A percentile compares a stretch with the other conserved stretches of the same genome.
Evolutionary conservation across 2,329 filamentous ascomycete genomes (phyloP).

Genomic region (Trichoderma citrinoviride): DNA sequence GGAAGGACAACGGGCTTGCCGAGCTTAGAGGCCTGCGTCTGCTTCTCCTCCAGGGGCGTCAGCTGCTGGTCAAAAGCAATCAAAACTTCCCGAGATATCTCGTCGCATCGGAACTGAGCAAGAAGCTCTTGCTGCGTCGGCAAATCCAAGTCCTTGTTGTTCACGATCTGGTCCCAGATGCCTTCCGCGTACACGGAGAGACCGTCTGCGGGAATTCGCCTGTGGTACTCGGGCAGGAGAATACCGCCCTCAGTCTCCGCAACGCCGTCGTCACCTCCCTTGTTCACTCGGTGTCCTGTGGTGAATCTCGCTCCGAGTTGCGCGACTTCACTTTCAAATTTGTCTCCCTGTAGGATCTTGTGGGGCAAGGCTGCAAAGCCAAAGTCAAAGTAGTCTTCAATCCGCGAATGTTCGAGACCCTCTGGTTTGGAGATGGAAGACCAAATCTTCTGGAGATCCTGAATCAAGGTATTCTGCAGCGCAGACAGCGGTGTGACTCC

Average conservation of each 20-base stretch:
- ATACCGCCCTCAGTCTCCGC: conserved; percentile 75
- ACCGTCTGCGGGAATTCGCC: conserved; percentile 94
- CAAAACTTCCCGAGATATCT: conserved; percentile 88
- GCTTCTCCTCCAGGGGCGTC: conserved; percentile 78
- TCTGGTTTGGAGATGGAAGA: conserved; percentile 85
- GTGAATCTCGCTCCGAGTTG: conserved; percentile 79
- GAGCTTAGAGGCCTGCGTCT: conserved; percentile 69
- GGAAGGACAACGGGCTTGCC: conserved; percentile 72
- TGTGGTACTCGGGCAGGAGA: conserved; percentile 91
- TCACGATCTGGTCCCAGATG: conserved; percentile 97
- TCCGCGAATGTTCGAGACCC: conserved; percentile 81
- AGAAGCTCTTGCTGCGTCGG: conserved; percentile 96
- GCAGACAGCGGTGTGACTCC: conserved; percentile 88
- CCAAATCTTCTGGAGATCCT: conserved; percentile 92
- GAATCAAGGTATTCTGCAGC: conserved; percentile 82
- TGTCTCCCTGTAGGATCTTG: conserved; percentile 92
- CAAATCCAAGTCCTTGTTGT: conserved; percentile 96
- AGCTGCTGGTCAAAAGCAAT: conserved; percentile 80
- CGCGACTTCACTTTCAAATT: conserved; percentile 77
- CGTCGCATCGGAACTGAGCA: conserved; percentile 95
- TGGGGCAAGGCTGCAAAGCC: conserved; percentile 93
- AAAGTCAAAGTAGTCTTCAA: conserved; percentile 98
- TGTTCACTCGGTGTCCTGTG: conserved; percentile 71
- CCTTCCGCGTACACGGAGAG: conserved; percentile 91
- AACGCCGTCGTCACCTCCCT: conserved; percentile 61